Conservation (phyloP, 2,329 filamentous ascomycete genomes). For the Talaromyces sp. region DNA sequence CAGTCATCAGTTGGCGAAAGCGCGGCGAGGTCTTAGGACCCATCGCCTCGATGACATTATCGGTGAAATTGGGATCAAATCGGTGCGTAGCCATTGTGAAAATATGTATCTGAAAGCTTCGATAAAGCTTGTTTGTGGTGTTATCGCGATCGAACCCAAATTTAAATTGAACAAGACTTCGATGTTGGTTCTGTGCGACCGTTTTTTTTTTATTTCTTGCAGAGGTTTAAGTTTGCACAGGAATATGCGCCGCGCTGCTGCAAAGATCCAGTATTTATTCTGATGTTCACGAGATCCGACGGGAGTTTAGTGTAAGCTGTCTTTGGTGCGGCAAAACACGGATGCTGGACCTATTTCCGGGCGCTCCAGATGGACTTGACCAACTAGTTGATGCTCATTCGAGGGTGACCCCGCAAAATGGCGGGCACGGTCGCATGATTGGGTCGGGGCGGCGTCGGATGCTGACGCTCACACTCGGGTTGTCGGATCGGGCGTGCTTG, state of each 20-base stretch:
- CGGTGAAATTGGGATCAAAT: constrained; percentile 59
- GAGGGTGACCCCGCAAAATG: constrained; percentile 24
- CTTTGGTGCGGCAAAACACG: background rate
- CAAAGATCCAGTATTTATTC: background rate
- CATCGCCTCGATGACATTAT: constrained; percentile 74
- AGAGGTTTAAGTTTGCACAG: background rate
- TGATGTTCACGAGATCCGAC: constrained; percentile 16
- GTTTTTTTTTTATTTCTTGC: background rate
- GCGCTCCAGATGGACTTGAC: constrained; percentile 13
- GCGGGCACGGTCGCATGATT: constrained; percentile 17
- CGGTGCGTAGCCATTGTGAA: constrained; percentile 31
- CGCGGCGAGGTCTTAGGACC: constrained; percentile 70
- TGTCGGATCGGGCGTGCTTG: constrained; percentile 15
- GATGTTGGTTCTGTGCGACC: background rate
- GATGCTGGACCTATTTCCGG: constrained; percentile 5
- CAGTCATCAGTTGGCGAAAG: constrained; percentile 62
- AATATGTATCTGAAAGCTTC: background rate
- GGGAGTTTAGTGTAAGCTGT: constrained; percentile 6
- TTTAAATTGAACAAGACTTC: background rate
- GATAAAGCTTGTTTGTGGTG: background rate
- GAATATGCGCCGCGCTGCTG: background rate
- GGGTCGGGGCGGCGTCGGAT: constrained; percentile 2
- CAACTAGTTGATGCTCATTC: constrained; percentile 23
- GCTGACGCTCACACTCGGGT: background rate
- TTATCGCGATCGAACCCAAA: background rate